Evolutionary conservation across 2,329 filamentous ascomycete genomes (phyloP).

Genomic region (Phaeomoniella chlamydospora): DNA sequence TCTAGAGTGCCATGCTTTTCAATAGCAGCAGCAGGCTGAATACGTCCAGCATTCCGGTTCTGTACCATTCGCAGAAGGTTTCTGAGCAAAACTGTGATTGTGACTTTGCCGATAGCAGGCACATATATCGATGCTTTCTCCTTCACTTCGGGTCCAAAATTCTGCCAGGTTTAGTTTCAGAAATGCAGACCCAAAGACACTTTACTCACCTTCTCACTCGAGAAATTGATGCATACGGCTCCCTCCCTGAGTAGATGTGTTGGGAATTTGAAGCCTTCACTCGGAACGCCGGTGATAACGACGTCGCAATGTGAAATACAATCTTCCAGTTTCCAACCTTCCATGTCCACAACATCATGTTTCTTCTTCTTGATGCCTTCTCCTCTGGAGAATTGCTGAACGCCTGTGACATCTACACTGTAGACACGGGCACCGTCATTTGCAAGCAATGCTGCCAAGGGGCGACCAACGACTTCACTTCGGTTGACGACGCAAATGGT

Average conservation of each 20-base stretch:
- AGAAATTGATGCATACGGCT: slow-evolving; percentile 98
- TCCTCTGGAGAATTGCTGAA: slow-evolving; percentile 84
- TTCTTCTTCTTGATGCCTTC: slow-evolving; percentile 71
- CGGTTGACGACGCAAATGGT: slow-evolving; percentile 95
- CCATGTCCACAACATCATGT: slow-evolving; percentile 76
- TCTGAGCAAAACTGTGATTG: slow-evolving; percentile 76
- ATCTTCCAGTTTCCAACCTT: slow-evolving; percentile 64
- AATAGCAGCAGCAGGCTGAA: slow-evolving; percentile 23
- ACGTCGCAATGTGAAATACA: slow-evolving; percentile 83
- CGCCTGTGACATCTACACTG: slow-evolving; percentile 80
- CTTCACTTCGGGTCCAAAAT: slow-evolving; percentile 82
- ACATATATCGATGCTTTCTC: slow-evolving; percentile 95
- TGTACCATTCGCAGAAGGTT: slow-evolving; percentile 62
- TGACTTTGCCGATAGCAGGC: slow-evolving; percentile 93
- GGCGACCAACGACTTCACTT: slow-evolving; percentile 87
- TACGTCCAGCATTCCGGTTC: slow-evolving; percentile 23
- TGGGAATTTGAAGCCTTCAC: slow-evolving; percentile 79
- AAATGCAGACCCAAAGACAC: background rate
- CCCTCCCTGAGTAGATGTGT: slow-evolving; percentile 72
- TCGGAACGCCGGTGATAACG: slow-evolving; percentile 83
- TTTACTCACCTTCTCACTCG: slow-evolving; percentile 56
- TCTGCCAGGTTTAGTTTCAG: slow-evolving; percentile 27
- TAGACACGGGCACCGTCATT: slow-evolving; percentile 95
- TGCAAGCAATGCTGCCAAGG: slow-evolving; percentile 79
- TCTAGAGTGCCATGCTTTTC: slow-evolving; percentile 26